Percentiles rank a stretch among this genome's conserved stretches.
Conservation (phyloP, 768 basidiomycete species). For the Leucocoprinus birnbaumii region DNA sequence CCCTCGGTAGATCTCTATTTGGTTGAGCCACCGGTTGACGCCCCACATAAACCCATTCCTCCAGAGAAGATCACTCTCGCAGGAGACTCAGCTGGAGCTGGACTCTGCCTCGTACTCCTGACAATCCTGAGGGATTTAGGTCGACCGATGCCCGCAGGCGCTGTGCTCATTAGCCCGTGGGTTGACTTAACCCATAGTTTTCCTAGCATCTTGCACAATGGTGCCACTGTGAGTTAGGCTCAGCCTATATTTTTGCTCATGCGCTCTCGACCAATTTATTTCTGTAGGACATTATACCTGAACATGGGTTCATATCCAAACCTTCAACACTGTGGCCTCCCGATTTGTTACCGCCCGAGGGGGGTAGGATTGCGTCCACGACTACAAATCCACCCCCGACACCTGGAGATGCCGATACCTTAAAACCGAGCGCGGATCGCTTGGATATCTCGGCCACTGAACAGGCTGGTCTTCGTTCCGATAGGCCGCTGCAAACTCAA, state of each 20-base stretch:
- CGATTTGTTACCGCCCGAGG: slow-evolving; percentile 29
- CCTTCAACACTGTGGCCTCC: slow-evolving; percentile 60
- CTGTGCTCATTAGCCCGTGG: slow-evolving; percentile 79
- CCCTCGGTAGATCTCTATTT: no score
- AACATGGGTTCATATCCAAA: slow-evolving; percentile 58
- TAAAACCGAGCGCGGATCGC: slow-evolving; percentile 31
- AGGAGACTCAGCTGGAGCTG: slow-evolving; percentile 79
- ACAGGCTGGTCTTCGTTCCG: slow-evolving; percentile 7
- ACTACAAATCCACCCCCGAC: slow-evolving; percentile 40
- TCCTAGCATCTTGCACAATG: slow-evolving; percentile 69
- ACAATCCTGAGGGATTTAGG: slow-evolving; percentile 69
- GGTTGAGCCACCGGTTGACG: slow-evolving; percentile 44
- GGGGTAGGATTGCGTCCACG: slow-evolving; percentile 33
- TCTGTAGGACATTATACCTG: slow-evolving; percentile 63
- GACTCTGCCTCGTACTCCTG: slow-evolving; percentile 56
- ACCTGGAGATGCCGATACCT: slow-evolving; percentile 48
- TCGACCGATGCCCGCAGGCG: slow-evolving; percentile 70
- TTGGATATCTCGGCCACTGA: slow-evolving; percentile 20
- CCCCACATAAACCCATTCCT: slow-evolving; percentile 60
- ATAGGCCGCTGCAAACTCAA: no score
- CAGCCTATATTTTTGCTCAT: neutral
- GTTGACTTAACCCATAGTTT: slow-evolving; percentile 86
- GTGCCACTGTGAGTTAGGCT: slow-evolving; percentile 43
- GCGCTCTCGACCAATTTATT: neutral
- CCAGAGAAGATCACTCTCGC: slow-evolving; percentile 72